These are phyloP conservation scores for Dothiorella sarmentorum DNA, from an alignment of 2,329 filamentous ascomycete genomes.

Conservation along the genomic window DNA sequence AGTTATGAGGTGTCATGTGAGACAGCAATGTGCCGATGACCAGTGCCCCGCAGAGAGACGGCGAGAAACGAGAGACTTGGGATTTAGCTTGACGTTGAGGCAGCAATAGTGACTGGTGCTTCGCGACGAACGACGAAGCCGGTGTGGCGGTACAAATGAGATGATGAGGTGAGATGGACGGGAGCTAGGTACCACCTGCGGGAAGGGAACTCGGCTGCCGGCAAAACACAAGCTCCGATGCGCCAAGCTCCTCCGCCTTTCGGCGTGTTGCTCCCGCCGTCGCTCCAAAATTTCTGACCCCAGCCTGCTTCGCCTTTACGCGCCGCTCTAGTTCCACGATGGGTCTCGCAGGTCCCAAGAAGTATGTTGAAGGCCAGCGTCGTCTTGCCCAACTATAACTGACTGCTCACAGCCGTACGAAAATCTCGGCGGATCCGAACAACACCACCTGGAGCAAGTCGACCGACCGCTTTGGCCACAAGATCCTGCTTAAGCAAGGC, in stretches of 20 bases:
- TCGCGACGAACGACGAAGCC: too few relatives aligned
- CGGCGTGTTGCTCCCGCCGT: not conserved
- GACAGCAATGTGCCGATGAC: too few relatives aligned
- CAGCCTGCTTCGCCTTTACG: not conserved
- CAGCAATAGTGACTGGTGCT: not conserved
- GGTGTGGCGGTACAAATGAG: too few relatives aligned
- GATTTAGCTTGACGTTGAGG: not conserved
- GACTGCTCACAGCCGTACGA: conserved; percentile 51
- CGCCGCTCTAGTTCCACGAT: conserved; percentile 41
- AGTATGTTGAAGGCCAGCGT: conserved; percentile 45
- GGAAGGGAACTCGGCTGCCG: not conserved
- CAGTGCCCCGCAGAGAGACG: too few relatives aligned
- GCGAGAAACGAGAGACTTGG: too few relatives aligned
- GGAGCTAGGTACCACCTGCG: too few relatives aligned
- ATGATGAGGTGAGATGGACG: too few relatives aligned
- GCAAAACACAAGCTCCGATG: not conserved
- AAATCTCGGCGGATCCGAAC: conserved; percentile 88
- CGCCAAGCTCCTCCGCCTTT: not conserved
- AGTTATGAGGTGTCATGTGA: too few relatives aligned
- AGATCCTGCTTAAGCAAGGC: conserved; percentile 81
- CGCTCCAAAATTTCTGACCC: conserved; percentile 4
- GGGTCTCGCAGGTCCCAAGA: conserved; percentile 67
- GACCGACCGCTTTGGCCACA: conserved; percentile 80
- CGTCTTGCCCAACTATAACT: conserved; percentile 24
- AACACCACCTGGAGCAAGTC: conserved; percentile 90